Base-by-base conservation (phyloP, 768 basidiomycete species). In the Rickenella mellea region DNA sequence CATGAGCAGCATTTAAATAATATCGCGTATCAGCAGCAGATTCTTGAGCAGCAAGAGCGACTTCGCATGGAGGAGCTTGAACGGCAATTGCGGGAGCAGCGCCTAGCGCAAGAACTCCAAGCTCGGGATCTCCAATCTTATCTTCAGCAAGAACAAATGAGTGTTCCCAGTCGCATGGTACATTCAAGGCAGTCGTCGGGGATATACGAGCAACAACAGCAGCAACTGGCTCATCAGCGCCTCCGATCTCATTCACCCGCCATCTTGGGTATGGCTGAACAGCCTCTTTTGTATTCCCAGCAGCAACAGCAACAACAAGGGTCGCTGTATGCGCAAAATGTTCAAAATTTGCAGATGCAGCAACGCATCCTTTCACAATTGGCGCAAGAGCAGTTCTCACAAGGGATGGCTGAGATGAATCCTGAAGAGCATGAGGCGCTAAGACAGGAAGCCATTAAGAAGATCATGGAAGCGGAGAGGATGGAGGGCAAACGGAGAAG, bases 391-490 rank as follows among this genome's bases (percentile, higher is more conserved):
- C 84, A 83, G 45, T 78, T 80, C 43, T 55, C 82, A 49, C 71
- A 73, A 36, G 78, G 80, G 47, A 67, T 40, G 24, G 42, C 43
- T 22, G 42, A 43, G 17, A 21, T 53, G 11, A 40, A 38, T 32
- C 44, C 39, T 5, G 47, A 49, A 41, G 44, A 52, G 19, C 48
- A 52, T 9, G 87, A 87, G 46, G 73, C 78, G 4, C 59, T 91
- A 28, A 70, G 83, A 48, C 69, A 68, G 12, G 86, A 89, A 55
- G 88, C 87, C 1, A 83, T 84, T 76, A 77, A 83, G 45, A 83
- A 92, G 65, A 93, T 97, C 49, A 74, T 88, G 58, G 88, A 90
- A 59, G 82, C 93, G 0, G 93, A 93, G 60, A 75, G 73, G 53
- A 79, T 84, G 78, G 91, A 93, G 54, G 81, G 82, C 60, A 87